Base-by-base conservation (phyloP, 2,329 filamentous ascomycete genomes). In the Clonostachys byssicola region DNA sequence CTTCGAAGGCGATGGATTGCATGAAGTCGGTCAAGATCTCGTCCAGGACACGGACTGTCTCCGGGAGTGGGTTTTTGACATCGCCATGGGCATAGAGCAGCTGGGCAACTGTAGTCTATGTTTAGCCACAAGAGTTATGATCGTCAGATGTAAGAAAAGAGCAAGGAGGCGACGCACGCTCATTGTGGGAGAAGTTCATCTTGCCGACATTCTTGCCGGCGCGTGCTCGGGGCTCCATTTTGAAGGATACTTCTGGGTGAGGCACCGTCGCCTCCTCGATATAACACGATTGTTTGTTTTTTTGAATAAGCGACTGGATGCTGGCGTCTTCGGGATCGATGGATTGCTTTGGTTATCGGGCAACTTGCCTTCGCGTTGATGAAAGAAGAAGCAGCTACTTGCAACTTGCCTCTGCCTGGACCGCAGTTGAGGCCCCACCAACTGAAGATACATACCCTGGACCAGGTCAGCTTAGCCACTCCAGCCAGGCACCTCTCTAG, bases 1-100 rank as follows among this genome's bases (percentile, higher is more conserved):
- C 92, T 62, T 90, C 86, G 72, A 95, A 94, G 68, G 89, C 92
- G 47, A 94, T 85, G 65, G 94, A 90, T 63, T 95, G 90, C 64
- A 97, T 89, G 74, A 95, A 96, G 73, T 97, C 94, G 52, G 92
- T 96, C 51, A 96, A 83, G 57, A 97, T 92, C 71, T 96, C 92
- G 74, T 97, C 94, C 44, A 97, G 85, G 45, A 92, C 81, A 51
- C 88, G 85, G 50, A 96, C 79, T 10, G 92, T 96, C 62, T 91
- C 83, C 16, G 88, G 85, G 23, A 97, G 84, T 1, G 91, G 89
- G 47, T 86, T 77, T 49, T 80, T 75, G 48, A 86, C 81, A 67
- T 95, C 90, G 63, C 90, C 91, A 63, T 89, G 88, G 50, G 86
- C 88, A 66, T 84, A 88, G 62, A 94, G 85, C 50, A 92, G 81